A percentile compares a stretch with the other conserved stretches of the same genome.
Evolutionary conservation across 257 asterid genomes (phyloP).

Genomic region (Asclepias syriaca): DNA sequence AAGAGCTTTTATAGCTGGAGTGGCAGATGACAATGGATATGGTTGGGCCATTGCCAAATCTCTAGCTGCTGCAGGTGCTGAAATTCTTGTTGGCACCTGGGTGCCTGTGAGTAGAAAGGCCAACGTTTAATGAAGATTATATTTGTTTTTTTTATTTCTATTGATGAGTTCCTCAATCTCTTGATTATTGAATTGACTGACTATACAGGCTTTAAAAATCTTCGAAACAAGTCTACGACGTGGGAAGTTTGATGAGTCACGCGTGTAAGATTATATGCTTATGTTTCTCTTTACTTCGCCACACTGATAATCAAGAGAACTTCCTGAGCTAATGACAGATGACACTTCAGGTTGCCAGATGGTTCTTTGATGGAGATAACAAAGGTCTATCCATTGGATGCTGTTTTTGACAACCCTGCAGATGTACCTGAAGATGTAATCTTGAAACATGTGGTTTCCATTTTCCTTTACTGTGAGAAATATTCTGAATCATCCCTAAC

Average conservation of each 20-base stretch:
- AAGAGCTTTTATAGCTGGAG: conserved; percentile 86
- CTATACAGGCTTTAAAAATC: conserved; percentile 64
- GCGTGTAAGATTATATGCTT: conserved; percentile 46
- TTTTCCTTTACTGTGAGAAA: neutral
- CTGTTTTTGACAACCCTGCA: conserved; percentile 66
- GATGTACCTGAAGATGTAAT: conserved; percentile 89
- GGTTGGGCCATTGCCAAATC: conserved; percentile 97
- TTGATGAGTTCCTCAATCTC: conserved; percentile 15
- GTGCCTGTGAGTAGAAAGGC: conserved; percentile 63
- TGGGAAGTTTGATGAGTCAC: conserved; percentile 84
- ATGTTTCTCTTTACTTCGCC: conserved; percentile 3
- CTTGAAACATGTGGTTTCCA: conserved; percentile 2
- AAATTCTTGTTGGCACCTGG: conserved; percentile 85
- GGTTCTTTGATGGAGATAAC: conserved; percentile 89
- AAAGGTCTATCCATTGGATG: conserved; percentile 78
- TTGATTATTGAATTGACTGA: conserved; percentile 13
- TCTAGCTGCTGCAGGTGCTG: conserved; percentile 91
- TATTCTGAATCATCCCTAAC: neutral
- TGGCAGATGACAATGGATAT: conserved; percentile 89
- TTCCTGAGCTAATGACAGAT: conserved; percentile 15
- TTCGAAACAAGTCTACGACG: conserved; percentile 85
- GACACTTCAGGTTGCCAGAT: conserved; percentile 64
- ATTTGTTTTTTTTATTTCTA: neutral
- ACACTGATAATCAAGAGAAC: conserved; percentile 7
- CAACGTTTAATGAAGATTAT: neutral